phyloP scores from a whole-genome alignment of 2,329 filamentous ascomycete species.

The Kalmusia sp. region DNA sequence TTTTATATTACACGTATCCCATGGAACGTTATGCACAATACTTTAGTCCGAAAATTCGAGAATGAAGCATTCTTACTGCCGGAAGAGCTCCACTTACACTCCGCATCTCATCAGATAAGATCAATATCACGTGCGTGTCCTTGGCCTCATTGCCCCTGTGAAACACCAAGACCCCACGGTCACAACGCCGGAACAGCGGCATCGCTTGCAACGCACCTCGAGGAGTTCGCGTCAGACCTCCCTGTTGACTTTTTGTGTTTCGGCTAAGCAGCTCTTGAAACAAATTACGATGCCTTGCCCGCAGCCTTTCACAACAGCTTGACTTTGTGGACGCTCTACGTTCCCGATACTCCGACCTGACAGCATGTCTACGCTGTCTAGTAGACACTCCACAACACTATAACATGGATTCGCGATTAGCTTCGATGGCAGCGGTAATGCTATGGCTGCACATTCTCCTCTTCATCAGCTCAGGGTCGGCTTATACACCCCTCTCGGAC shows the following conservation, averaged over 20 bases:
- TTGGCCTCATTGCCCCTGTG: neutral
- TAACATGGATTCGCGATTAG: constrained; percentile 25
- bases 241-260: constrained; percentile 21
- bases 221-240: constrained; percentile 18
- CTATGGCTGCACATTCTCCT: constrained; percentile 18
- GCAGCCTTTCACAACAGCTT: neutral
- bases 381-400: neutral
- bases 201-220: constrained; percentile 11
- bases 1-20: too few species aligned
- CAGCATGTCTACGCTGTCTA: constrained; percentile 10
- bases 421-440: constrained; percentile 18
- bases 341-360: constrained; percentile 3
- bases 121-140: constrained; percentile 18
- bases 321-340: neutral
- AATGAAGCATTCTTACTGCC: too few species aligned
- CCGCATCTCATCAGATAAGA: constrained; percentile 37
- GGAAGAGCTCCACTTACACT: too few species aligned
- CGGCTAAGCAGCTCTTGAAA: constrained; percentile 22
- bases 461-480: constrained; percentile 35
- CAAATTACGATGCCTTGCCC: constrained; percentile 3
- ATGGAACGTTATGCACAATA: too few species aligned
- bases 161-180: constrained; percentile 5
- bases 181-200: constrained; percentile 23
- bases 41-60: too few species aligned
- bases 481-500: constrained; percentile 74